Evolutionary conservation across 768 basidiomycete species (phyloP).

Genomic region (Kwoniella botswanensis): DNA sequence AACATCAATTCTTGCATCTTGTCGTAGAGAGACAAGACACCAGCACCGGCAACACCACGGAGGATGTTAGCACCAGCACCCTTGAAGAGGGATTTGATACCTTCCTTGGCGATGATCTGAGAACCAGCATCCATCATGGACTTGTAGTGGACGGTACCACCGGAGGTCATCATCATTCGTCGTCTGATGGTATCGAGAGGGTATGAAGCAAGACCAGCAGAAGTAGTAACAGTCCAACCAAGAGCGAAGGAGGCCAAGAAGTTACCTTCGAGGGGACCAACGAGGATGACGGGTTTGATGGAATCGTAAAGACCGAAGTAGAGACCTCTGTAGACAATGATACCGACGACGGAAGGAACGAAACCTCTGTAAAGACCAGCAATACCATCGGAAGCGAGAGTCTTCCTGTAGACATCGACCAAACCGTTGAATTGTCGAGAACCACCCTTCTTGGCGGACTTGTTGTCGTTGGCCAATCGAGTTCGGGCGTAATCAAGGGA

Average conservation of each 20-base stretch:
- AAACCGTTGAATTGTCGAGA: conserved; percentile 98
- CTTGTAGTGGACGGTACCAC: conserved; percentile 94
- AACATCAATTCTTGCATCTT: conserved; percentile 92
- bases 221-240: conserved; percentile 99
- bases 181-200: conserved; percentile 70
- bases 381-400: conserved; percentile 94
- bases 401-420: conserved; percentile 96
- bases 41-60: conserved; percentile 99
- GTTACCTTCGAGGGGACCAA: conserved; percentile 91
- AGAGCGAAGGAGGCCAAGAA: conserved; percentile 97
- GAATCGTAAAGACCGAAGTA: conserved; percentile 82
- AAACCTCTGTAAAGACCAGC: conserved; percentile 99
- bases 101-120: conserved; percentile 95
- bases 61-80: conserved; percentile 93
- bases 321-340: conserved; percentile 99
- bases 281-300: conserved; percentile 87
- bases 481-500: conserved; percentile 99
- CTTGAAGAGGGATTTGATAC: conserved; percentile 95
- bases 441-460: conserved; percentile 89
- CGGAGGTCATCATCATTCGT: conserved; percentile 99
- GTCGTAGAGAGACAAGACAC: conserved; percentile 98
- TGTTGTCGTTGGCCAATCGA: conserved; percentile 78
- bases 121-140: conserved; percentile 96
- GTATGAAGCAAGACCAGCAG: conserved; percentile 95
- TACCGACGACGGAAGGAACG: conserved; percentile 97